Conservation (phyloP, 805 yeast genomes). For the Cyberlindnera mrakii region DNA sequence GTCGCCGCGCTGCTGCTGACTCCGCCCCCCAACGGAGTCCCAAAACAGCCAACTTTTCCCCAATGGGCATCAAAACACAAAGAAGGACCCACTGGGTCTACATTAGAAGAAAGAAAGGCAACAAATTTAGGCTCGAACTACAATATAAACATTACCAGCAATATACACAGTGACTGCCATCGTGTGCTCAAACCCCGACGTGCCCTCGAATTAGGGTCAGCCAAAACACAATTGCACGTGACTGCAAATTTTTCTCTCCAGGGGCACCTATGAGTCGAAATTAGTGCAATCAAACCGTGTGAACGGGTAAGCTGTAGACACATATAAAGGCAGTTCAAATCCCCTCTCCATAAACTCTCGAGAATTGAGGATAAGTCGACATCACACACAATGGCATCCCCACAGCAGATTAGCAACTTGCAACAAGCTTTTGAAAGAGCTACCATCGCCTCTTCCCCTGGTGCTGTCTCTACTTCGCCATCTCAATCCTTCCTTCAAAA, state of each 20-base stretch:
- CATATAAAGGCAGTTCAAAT: too few relatives aligned
- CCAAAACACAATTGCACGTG: conserved; percentile 13
- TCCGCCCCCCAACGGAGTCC: neutral
- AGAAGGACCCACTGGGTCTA: neutral
- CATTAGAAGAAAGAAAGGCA: too few relatives aligned
- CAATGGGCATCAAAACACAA: neutral
- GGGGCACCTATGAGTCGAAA: neutral
- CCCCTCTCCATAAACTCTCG: neutral
- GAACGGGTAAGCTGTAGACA: too few relatives aligned
- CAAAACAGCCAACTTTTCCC: neutral
- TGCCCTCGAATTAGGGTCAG: too few relatives aligned
- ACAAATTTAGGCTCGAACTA: too few relatives aligned
- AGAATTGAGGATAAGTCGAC: neutral
- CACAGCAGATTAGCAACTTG: conserved; percentile 55
- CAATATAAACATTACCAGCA: too few relatives aligned
- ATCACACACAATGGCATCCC: conserved; percentile 46
- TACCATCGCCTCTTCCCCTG: conserved; percentile 49
- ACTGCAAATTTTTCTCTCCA: neutral
- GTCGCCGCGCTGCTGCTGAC: neutral
- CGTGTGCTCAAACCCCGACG: too few relatives aligned
- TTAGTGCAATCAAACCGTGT: neutral
- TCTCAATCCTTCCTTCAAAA: conserved; percentile 56
- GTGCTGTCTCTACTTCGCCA: conserved; percentile 80
- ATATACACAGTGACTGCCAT: too few relatives aligned
- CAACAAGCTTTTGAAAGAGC: conserved; percentile 53